Conservation (phyloP, 2,329 filamentous ascomycete genomes). For the Aureobasidium sp. region DNA sequence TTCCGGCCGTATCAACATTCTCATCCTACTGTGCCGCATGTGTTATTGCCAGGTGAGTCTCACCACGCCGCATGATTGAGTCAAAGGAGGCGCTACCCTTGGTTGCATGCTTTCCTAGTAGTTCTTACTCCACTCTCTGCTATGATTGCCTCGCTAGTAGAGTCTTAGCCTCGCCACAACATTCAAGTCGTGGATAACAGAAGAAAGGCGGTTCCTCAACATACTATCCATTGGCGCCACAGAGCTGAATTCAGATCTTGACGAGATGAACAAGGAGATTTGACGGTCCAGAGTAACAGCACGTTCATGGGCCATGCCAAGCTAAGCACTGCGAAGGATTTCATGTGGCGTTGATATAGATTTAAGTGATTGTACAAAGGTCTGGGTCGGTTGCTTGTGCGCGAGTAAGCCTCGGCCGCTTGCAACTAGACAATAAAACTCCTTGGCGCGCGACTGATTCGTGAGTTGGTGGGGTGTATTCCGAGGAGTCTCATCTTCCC, state of each 20-base stretch:
- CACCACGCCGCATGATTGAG: neutral
- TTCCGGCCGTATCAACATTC: neutral
- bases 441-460: too few species aligned
- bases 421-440: too few species aligned
- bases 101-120: neutral
- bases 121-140: neutral
- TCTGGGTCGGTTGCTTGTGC: neutral
- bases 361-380: constrained; percentile 2
- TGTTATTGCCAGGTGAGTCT: neutral
- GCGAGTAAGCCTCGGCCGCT: too few species aligned
- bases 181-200: neutral
- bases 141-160: constrained; percentile 8
- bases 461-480: too few species aligned
- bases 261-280: constrained; percentile 1
- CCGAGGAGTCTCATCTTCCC: too few species aligned
- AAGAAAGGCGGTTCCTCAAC: neutral
- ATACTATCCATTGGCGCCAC: constrained; percentile 2
- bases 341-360: neutral
- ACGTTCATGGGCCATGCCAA: neutral
- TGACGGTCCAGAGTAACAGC: constrained; percentile 1
- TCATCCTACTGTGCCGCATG: constrained; percentile 2
- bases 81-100: neutral
- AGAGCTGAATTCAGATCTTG: neutral
- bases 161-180: neutral
- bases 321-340: constrained; percentile 5